phyloP scores from a whole-genome alignment of 345 rosid species.

The Acer saccharum region DNA sequence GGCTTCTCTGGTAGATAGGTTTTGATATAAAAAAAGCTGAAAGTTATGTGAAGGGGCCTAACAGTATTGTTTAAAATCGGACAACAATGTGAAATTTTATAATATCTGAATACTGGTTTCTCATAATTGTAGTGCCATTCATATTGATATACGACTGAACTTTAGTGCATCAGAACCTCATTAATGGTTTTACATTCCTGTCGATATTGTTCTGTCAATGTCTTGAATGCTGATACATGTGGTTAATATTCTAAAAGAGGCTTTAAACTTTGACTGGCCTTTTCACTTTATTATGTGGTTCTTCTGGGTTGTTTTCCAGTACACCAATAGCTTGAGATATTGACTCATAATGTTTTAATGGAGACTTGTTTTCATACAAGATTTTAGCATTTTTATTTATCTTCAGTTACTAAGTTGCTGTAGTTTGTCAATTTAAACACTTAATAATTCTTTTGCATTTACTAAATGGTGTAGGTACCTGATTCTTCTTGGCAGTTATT shows the following conservation, averaged over 20 bases:
- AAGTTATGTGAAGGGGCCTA: not conserved
- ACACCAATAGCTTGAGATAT: not conserved
- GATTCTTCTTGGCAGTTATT: conserved; percentile 45
- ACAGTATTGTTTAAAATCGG: not conserved
- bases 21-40: not conserved
- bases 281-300: not conserved
- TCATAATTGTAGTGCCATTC: not conserved
- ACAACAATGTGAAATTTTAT: too few relatives aligned
- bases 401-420: not conserved
- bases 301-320: not conserved
- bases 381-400: not conserved
- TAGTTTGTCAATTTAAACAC: not conserved
- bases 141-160: not conserved
- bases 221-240: not conserved
- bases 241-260: not conserved
- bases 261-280: not conserved
- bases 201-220: not conserved
- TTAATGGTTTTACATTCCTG: not conserved
- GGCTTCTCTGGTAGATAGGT: not conserved
- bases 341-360: not conserved
- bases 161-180: not conserved
- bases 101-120: not conserved
- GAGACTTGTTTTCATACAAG: not conserved
- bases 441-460: not conserved
- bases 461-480: conserved; percentile 6